These are phyloP conservation scores for Talaromyces stipitatus DNA, from an alignment of 495 filamentous ascomycete genomes.

Conservation along the genomic window DNA sequence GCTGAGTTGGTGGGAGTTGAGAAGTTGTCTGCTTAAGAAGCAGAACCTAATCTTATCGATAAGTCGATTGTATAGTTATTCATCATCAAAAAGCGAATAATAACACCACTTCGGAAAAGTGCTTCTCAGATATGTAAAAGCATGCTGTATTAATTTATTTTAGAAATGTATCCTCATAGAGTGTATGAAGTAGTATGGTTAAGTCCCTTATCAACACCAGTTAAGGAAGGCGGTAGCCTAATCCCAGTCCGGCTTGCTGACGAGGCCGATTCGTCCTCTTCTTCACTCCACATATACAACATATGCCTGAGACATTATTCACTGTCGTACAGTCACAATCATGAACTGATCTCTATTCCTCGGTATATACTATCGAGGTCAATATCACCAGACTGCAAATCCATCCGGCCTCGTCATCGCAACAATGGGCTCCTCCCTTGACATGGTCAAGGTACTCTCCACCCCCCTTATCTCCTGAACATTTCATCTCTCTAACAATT, in stretches of 20 bases:
- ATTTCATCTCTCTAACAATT: not conserved
- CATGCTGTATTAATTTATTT: too few relatives aligned
- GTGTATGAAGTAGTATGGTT: not conserved
- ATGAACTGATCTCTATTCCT: not conserved
- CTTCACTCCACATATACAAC: not conserved
- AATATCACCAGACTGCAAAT: not conserved
- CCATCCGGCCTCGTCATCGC: not conserved
- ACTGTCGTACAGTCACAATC: not conserved
- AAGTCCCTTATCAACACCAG: not conserved
- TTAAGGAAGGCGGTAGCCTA: not conserved
- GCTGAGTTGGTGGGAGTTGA: constrained; percentile 46
- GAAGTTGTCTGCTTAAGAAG: constrained; percentile 4
- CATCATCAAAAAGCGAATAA: not conserved
- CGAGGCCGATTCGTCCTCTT: not conserved
- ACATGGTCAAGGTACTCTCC: constrained; percentile 33
- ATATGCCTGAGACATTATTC: not conserved
- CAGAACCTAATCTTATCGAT: not conserved
- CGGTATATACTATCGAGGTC: not conserved
- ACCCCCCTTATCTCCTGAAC: not conserved
- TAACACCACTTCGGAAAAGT: too few relatives aligned
- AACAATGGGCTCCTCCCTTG: constrained; percentile 22
- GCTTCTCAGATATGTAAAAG: too few relatives aligned
- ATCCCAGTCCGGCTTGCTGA: not conserved
- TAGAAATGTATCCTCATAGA: too few relatives aligned
- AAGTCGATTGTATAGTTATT: too few relatives aligned